These are phyloP conservation scores for Iodosphaeria phyllophila DNA, from an alignment of 2,329 filamentous ascomycete species.

Conservation along the genomic window DNA sequence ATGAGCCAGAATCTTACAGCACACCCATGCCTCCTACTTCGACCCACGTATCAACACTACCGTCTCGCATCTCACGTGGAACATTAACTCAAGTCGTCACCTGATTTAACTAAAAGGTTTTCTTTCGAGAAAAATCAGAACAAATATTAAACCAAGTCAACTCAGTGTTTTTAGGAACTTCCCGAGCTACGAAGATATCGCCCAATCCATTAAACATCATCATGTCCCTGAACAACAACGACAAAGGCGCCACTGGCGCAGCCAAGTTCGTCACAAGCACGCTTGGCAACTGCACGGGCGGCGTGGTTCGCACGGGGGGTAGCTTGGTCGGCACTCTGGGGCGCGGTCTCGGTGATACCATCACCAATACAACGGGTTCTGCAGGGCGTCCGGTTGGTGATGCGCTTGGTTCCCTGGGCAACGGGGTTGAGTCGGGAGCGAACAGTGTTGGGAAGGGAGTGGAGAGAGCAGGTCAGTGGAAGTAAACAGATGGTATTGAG, in stretches of 20 bases:
- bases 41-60: too few species aligned
- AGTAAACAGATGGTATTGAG: constrained; percentile 3
- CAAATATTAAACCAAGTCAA: too few species aligned
- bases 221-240: too few species aligned
- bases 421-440: constrained; percentile 23
- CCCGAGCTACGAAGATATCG: too few species aligned
- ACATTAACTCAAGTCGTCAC: too few species aligned
- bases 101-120: too few species aligned
- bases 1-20: too few species aligned
- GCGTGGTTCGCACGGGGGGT: constrained; percentile 13
- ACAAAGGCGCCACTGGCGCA: constrained; percentile 14
- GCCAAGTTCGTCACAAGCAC: constrained; percentile 17
- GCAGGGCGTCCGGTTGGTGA: constrained; percentile 27
- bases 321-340: constrained; percentile 19
- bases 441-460: constrained; percentile 23
- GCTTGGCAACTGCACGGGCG: constrained; percentile 12
- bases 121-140: too few species aligned
- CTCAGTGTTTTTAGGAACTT: too few species aligned
- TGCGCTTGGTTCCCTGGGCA: constrained; percentile 21
- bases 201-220: too few species aligned
- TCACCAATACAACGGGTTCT: constrained; percentile 23
- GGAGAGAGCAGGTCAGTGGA: constrained; percentile 27
- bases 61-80: too few species aligned
- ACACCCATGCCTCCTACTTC: too few species aligned
- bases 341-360: constrained; percentile 24